Base-by-base conservation (phyloP, 1,284 basidiomycete genomes). In the Puccinia polysora region DNA sequence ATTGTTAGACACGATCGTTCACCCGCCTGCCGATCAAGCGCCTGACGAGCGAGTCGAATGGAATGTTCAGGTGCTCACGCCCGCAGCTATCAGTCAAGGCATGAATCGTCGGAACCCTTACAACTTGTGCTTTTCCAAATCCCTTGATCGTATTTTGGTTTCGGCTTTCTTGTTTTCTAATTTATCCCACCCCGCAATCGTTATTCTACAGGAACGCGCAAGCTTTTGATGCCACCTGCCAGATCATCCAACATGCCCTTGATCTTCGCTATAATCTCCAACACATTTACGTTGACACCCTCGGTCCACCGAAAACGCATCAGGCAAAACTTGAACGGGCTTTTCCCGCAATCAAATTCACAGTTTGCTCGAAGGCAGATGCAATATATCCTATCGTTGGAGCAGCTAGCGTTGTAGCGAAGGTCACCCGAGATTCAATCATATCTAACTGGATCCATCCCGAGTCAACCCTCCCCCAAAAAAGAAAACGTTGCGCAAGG, bases 321-420 rank as follows among this genome's bases (percentile, higher is more conserved):
- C 85, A 94, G 80, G 83, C 85, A 20, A 88, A 88, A 76, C 85
- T 97, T 3, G 87, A 89, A 8, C 83, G 84, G 8, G 79, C 87
- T 53, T 97, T 96, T 79, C 89, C 90, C 0, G 86, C 86, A 2
- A 88, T 95, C 75, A 82, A 84, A 50, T 94, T 97, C 80, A 93
- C 90, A 0, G 95, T 98, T 14, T 86, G 88, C 20, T 87, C 87
- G 32, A 97, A 98, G 81, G 95, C 95, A 15, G 95, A 98, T 80
- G 89, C 89, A 20, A 87, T 92, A 75, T 98, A 88, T 84, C 96
- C 94, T 77, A 93, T 98, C 74, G 96, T 98, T 70, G 90, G 92
- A 23, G 95, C 95, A 5, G 96, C 95, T 1, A 93, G 90, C 79
- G 91, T 98, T 36, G 90, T 93, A 4, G 95, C 95, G 4, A 98